Conservation (phyloP, 352 stramenopile genomes). For the Globisporangium spinosum region DNA sequence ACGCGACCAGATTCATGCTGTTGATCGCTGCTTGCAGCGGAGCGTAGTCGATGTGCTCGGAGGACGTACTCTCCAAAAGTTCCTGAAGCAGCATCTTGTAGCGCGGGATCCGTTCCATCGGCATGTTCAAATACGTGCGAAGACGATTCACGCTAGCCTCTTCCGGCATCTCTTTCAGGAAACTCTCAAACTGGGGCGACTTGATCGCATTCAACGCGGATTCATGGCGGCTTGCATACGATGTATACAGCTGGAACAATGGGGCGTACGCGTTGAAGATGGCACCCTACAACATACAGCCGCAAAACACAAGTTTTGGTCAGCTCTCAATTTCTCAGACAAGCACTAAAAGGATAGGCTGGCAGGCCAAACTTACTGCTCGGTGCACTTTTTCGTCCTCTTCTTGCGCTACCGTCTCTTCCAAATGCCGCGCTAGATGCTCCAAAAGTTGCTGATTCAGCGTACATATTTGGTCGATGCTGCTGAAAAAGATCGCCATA, state of each 20-base stretch:
- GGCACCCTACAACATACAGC: conserved; percentile 39
- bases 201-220: conserved; percentile 63
- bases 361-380: conserved; percentile 13
- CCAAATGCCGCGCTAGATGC: conserved; percentile 71
- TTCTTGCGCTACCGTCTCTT: conserved; percentile 48
- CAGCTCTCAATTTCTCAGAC: neutral
- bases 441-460: conserved; percentile 87
- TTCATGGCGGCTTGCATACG: conserved; percentile 80
- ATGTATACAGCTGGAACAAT: conserved; percentile 83
- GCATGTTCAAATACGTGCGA: conserved; percentile 82
- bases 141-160: conserved; percentile 61
- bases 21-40: conserved; percentile 69
- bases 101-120: conserved; percentile 79
- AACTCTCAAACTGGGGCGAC: conserved; percentile 66
- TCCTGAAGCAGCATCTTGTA: conserved; percentile 85
- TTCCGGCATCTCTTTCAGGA: conserved; percentile 66
- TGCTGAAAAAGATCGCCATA: conserved; percentile 87
- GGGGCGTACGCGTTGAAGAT: conserved; percentile 87
- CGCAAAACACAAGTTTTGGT: conserved; percentile 9
- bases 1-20: conserved; percentile 69
- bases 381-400: conserved; percentile 26
- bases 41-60: conserved; percentile 68
- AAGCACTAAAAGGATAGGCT: neutral
- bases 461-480: conserved; percentile 85
- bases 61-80: conserved; percentile 58